Evolutionary conservation across 192 early-diverging fungal species (phyloP).

Genomic region (Pilobolus umbonatus): DNA sequence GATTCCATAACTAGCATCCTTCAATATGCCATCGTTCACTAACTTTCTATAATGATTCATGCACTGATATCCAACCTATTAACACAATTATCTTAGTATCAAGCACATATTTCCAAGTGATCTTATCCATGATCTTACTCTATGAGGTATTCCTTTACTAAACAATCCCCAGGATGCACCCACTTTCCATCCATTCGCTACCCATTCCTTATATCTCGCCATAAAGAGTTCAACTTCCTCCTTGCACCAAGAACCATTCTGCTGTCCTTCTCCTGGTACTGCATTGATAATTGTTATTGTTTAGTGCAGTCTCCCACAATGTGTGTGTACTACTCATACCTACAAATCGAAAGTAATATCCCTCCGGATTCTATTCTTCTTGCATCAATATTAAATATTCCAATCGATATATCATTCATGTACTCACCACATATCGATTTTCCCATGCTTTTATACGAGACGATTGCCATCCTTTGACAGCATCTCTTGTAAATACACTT

Average conservation of each 20-base stretch:
- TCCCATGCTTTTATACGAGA: slow-evolving; percentile 52
- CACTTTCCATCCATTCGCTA: slow-evolving; percentile 35
- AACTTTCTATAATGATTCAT: slow-evolving; percentile 54
- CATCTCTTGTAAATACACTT: slow-evolving; percentile 38
- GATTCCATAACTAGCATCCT: slow-evolving; percentile 45
- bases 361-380: slow-evolving; percentile 40
- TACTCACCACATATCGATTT: neutral
- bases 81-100: neutral
- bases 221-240: slow-evolving; percentile 45
- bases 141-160: slow-evolving; percentile 43
- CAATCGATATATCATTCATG: neutral
- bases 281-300: neutral
- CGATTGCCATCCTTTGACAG: slow-evolving; percentile 41
- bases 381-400: neutral
- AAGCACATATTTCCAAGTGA: neutral
- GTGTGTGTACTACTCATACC: slow-evolving; percentile 33
- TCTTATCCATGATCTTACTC: slow-evolving; percentile 31
- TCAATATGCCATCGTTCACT: slow-evolving; percentile 34
- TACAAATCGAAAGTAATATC: slow-evolving; percentile 53
- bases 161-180: slow-evolving; percentile 57
- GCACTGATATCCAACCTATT: slow-evolving; percentile 51
- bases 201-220: slow-evolving; percentile 47
- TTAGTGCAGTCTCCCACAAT: neutral
- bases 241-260: slow-evolving; percentile 43
- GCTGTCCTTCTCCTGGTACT: slow-evolving; percentile 50